Base-by-base conservation (phyloP, 495 filamentous ascomycete genomes). In the Eremomyces bilateralis region DNA sequence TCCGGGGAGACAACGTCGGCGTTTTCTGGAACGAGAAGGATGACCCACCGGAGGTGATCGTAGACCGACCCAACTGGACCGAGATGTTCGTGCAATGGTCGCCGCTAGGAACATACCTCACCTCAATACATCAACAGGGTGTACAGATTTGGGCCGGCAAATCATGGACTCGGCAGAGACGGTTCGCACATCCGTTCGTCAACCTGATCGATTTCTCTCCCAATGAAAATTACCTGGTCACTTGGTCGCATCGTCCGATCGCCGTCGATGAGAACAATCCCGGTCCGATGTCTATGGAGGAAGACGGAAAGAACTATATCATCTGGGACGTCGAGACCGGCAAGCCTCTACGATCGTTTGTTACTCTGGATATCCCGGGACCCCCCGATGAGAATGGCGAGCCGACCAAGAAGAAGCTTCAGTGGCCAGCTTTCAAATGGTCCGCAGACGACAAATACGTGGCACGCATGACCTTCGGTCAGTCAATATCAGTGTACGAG, bases 351-450 rank as follows among this genome's bases (percentile, higher is more conserved):
- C 78, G 88, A 21, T 93, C 84, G 0, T 97, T 97, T 51, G 71
- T 78, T 18, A 85, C 79, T 36, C 64, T 92, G 45, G 88, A 95
- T 38, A 50, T 69, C 15, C 71, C 77, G 15, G 66, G 62, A 18
- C 58, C 65, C 13, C 52, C 45, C 5, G 73, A 73, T 29, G 62
- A 62, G 31, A 63, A 59, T 19, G 81, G 77, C 46, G 71, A 77
- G 42, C 75, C 72, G 8, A 50, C 66, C 31, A 80, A 81, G 60
- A 77, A 80, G 58, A 94, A 94, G 65, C 72, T 90, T 35, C 79
- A 84, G 44, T 97, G 88, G 88, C 88, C 88, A 17, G 82, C 85
- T 10, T 97, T 97, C 68, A 97, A 97, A 58, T 97, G 88, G 88
- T 93, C 85, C 30, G 61, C 88, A 3, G 88, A 97, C 49, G 81